Evolutionary conservation across 805 yeast genomes (phyloP).

Genomic region (Zygosaccharomyces siamensis): DNA sequence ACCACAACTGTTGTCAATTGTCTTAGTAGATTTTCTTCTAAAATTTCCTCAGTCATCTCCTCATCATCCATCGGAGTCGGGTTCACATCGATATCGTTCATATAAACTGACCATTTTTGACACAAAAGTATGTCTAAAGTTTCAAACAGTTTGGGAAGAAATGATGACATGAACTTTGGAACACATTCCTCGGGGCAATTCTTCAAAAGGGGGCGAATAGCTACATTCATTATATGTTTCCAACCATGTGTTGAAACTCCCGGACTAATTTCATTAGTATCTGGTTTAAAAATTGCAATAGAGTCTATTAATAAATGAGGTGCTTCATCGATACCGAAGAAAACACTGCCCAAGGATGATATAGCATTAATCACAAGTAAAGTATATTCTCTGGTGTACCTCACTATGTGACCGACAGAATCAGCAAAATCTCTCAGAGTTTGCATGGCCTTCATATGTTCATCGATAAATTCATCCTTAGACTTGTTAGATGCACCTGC

Average conservation of each 20-base stretch:
- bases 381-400: conserved; percentile 95
- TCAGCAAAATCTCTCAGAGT: conserved; percentile 96
- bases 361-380: conserved; percentile 85
- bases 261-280: conserved; percentile 43
- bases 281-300: conserved; percentile 61
- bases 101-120: conserved; percentile 59
- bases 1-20: conserved; percentile 92
- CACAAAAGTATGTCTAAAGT: conserved; percentile 72
- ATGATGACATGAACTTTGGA: conserved; percentile 63
- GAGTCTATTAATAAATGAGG: conserved; percentile 78
- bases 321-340: conserved; percentile 79
- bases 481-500: conserved; percentile 94
- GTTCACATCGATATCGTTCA: conserved; percentile 38
- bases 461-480: conserved; percentile 89
- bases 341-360: conserved; percentile 81
- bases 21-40: conserved; percentile 91
- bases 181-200: conserved; percentile 77
- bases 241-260: conserved; percentile 94
- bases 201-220: conserved; percentile 77
- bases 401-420: conserved; percentile 89
- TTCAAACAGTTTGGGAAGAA: conserved; percentile 69
- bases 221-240: conserved; percentile 93
- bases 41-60: conserved; percentile 92
- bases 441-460: conserved; percentile 87
- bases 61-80: conserved; percentile 68